These are phyloP conservation scores for Mycosphaerella sp. DNA, from an alignment of 2,329 filamentous ascomycete species.

Conservation along the genomic window DNA sequence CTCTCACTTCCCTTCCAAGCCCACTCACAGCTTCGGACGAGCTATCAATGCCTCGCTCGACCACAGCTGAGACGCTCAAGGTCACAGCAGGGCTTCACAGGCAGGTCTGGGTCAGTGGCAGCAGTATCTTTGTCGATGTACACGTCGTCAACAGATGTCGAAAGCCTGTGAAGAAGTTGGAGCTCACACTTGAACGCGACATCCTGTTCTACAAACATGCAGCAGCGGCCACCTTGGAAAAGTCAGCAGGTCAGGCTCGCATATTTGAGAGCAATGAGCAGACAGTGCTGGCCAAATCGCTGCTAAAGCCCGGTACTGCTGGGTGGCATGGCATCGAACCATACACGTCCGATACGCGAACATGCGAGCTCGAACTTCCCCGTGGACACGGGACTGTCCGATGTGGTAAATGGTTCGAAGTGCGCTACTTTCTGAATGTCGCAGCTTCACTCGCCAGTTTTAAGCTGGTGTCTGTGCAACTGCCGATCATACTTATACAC, in stretches of 20 bases:
- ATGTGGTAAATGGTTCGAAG: slow-evolving; percentile 52
- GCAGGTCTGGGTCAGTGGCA: slow-evolving; percentile 55
- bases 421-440: slow-evolving; percentile 51
- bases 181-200: slow-evolving; percentile 48
- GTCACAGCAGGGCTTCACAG: slow-evolving; percentile 51
- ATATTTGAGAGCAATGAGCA: slow-evolving; percentile 50
- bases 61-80: slow-evolving; percentile 40
- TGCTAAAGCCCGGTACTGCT: slow-evolving; percentile 39
- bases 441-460: slow-evolving; percentile 42
- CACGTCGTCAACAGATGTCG: slow-evolving; percentile 47
- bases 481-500: slow-evolving; percentile 52
- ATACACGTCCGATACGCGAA: slow-evolving; percentile 43
- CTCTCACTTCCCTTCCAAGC: slow-evolving; percentile 48
- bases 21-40: slow-evolving; percentile 48
- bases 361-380: slow-evolving; percentile 47
- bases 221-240: slow-evolving; percentile 43
- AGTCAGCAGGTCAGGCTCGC: slow-evolving; percentile 46
- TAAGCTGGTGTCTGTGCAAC: slow-evolving; percentile 48
- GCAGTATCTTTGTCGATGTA: slow-evolving; percentile 50
- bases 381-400: slow-evolving; percentile 47
- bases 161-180: slow-evolving; percentile 46
- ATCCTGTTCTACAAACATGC: slow-evolving; percentile 49
- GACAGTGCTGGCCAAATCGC: slow-evolving; percentile 41
- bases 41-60: slow-evolving; percentile 38
- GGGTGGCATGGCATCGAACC: slow-evolving; percentile 46